These are phyloP conservation scores for Tuber brumale DNA, from an alignment of 495 filamentous ascomycete genomes.

Conservation along the genomic window DNA sequence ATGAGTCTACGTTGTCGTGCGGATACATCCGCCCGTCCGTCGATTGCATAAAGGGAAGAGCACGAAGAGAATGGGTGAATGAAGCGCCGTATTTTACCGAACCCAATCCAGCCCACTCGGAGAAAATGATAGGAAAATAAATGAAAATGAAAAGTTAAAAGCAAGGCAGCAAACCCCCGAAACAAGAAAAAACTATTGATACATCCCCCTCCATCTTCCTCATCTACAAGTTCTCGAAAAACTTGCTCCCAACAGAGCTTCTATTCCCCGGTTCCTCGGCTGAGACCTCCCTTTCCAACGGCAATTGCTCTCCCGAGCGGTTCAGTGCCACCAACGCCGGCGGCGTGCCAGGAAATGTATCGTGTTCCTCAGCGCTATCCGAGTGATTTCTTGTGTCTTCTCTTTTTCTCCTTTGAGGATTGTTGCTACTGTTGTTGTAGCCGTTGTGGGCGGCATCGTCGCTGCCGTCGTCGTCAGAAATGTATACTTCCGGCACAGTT, in stretches of 20 bases:
- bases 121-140: constrained; percentile 9
- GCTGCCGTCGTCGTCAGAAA: background rate
- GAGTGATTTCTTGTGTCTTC: constrained; percentile 15
- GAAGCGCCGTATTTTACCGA: background rate
- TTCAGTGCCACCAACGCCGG: background rate
- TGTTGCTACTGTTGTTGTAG: background rate
- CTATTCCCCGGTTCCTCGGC: constrained; percentile 33
- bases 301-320: background rate
- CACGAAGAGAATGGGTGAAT: constrained; percentile 3
- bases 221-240: constrained; percentile 41
- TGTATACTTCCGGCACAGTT: background rate
- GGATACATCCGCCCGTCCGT: background rate
- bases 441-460: background rate
- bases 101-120: constrained; percentile 8
- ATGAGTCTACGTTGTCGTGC: background rate
- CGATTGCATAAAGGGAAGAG: constrained; percentile 10
- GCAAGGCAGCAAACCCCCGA: background rate
- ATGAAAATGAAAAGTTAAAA: constrained; percentile 4
- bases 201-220: constrained; percentile 42
- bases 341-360: constrained; percentile 21
- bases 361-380: constrained; percentile 26
- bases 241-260: constrained; percentile 47
- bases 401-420: background rate
- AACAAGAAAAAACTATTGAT: constrained; percentile 5
- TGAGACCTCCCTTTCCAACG: constrained; percentile 33